Evolutionary conservation across 1,139 yeast genomes (phyloP), one percentile per base, ranked within the genome.

Genomic region (Hanseniaspora gamundiae): DNA sequence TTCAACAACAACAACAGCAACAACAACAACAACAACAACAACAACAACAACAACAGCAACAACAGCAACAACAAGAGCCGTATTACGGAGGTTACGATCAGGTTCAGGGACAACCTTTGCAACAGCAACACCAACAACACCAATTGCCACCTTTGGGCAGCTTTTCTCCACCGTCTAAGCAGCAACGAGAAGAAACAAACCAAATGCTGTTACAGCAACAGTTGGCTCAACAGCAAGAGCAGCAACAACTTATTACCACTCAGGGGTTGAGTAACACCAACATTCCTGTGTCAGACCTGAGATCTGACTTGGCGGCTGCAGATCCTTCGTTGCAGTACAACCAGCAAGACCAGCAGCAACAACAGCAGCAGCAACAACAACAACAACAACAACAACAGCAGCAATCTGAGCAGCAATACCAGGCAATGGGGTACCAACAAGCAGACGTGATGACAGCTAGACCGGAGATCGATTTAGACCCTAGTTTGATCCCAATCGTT

Each of bases 81-180:
- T 4, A 17, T 8, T 33, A 33, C 22, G 36, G 24, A 19, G 16
- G 36, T 7, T 17, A 19, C 19, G 22, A 17, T 19, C 20, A 42
- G 29, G 31, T 38, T 19, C 44, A 54, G 46, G 19, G 14, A 30
- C 35, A 30, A 30, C 17, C 17, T 8, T n/a, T 21, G 3, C 31
- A 40, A 14, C 47, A 44, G 19, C 57, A 53, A 30, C 60, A 57
- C 39, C 88, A 85, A 53, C 57, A 53, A 30, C 60, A 57, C 39
- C 88, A 85, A 53, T 70, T 91, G 48, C 98, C 98, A 16, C 97
- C 98, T 6, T 88, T 91, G 35, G 98, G 98, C 6, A 88, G 80
- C 58, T 91, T 91, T 61, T 94, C 93, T 30, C 94, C 95, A 10
- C 88, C 87, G 17, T 22, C 43, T 22, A 42, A 44, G 30, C 49